A percentile compares a stretch with the other conserved stretches of the same genome.
phyloP scores from a whole-genome alignment of 176 grass and related monocot genomes.

The Dendrocalamus sinicus region DNA sequence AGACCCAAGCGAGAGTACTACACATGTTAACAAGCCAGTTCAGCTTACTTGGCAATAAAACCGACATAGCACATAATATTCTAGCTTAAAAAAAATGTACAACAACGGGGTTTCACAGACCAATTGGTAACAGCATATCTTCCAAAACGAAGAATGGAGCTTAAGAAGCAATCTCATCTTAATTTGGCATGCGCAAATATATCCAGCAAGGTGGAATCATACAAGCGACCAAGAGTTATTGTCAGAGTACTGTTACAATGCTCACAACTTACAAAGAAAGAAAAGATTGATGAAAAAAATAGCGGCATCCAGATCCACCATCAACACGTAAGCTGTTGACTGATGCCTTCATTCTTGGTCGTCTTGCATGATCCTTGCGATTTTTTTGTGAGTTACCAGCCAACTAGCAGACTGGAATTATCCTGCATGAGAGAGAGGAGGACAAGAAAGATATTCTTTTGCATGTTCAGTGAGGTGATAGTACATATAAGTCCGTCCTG shows the following conservation, averaged over 20 bases:
- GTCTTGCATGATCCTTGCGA: constrained; percentile 16
- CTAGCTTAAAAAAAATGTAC: not conserved
- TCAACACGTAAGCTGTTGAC: not conserved
- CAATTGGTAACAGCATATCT: not conserved
- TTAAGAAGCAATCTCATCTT: not conserved
- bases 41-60: not conserved
- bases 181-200: not conserved
- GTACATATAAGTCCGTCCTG: constrained; percentile 31
- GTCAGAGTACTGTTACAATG: constrained; percentile 2
- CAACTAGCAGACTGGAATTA: constrained; percentile 12
- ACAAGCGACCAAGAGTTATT: constrained; percentile 26
- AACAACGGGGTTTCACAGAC: not conserved
- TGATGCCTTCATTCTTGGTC: constrained; percentile 20
- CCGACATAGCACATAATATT: not conserved
- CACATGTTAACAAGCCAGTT: not conserved
- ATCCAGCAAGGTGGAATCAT: constrained; percentile 12
- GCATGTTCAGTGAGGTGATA: constrained; percentile 10
- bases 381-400: constrained; percentile 25
- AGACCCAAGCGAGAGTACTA: not conserved
- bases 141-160: not conserved
- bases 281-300: not conserved
- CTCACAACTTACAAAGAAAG: not conserved
- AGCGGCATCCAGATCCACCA: not conserved
- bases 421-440: constrained; percentile 48
- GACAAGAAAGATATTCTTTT: constrained; percentile 27